Percentiles rank a stretch among this genome's conserved stretches.
phyloP scores from a whole-genome alignment of 768 basidiomycete genomes.

The Amanita pseudoporphyria region DNA sequence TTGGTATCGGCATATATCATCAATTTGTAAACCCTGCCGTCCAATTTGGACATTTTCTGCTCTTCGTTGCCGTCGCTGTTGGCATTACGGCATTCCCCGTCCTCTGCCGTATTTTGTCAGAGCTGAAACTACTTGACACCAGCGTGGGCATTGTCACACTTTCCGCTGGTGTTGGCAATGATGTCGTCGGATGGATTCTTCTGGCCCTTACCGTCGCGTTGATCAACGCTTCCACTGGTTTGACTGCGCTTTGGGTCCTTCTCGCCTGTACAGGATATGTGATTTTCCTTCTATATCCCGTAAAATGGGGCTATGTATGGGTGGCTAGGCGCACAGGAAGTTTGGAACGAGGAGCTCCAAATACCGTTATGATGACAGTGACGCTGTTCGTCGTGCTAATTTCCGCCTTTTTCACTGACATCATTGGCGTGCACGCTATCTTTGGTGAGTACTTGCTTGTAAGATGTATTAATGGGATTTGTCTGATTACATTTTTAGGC shows the following conservation, averaged over 20 bases:
- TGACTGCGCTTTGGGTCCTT: conserved; percentile 74
- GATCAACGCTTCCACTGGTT: conserved; percentile 64
- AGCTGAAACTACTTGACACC: conserved; percentile 73
- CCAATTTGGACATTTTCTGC: conserved; percentile 72
- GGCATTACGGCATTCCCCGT: conserved; percentile 80
- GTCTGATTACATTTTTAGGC: conserved; percentile 27
- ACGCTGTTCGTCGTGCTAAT: conserved; percentile 65
- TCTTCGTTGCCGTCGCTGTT: conserved; percentile 79
- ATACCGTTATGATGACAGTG: conserved; percentile 68
- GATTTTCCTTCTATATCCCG: conserved; percentile 57
- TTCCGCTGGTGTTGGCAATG: conserved; percentile 76
- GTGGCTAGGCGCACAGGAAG: conserved; percentile 58
- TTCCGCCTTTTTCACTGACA: conserved; percentile 79
- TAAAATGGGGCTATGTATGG: conserved; percentile 56
- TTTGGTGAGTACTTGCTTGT: conserved; percentile 32
- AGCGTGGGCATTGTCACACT: conserved; percentile 78
- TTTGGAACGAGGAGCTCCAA: conserved; percentile 64
- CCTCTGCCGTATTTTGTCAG: conserved; percentile 76
- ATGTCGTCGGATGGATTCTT: conserved; percentile 73
- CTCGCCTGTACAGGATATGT: conserved; percentile 58
- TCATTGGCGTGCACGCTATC: conserved; percentile 72
- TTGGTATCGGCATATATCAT: conserved; percentile 66
- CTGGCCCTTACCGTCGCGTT: conserved; percentile 79
- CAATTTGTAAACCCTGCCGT: conserved; percentile 49
- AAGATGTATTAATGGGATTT: conserved; percentile 9